These are phyloP conservation scores for Botrytis paeoniae DNA, from an alignment of 2,329 filamentous ascomycete species.

Conservation along the genomic window DNA sequence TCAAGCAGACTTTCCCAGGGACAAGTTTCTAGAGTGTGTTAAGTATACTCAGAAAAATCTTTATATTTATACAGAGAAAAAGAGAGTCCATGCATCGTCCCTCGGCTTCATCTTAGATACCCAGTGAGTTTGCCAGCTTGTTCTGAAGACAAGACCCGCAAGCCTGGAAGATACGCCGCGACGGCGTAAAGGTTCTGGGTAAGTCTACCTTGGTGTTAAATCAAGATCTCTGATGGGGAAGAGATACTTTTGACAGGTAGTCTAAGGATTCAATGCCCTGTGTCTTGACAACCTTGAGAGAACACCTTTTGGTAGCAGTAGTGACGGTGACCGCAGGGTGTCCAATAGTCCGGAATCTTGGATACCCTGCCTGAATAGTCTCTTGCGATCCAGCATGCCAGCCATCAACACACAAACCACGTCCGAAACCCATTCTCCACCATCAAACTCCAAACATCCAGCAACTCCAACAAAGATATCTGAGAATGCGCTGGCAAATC, in stretches of 20 bases:
- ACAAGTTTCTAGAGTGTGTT: not conserved
- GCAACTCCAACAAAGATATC: rapidly evolving
- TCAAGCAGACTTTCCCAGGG: not conserved
- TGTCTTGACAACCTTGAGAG: not conserved
- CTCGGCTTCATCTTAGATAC: not conserved
- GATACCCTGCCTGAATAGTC: not conserved
- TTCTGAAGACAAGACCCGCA: not conserved
- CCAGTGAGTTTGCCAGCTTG: not conserved
- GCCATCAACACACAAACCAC: not conserved
- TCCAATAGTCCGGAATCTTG: too few species aligned
- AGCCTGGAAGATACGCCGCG: too few species aligned
- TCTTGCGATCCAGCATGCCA: not conserved
- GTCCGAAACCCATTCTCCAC: not conserved
- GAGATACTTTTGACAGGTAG: not conserved
- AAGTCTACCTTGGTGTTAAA: not conserved
- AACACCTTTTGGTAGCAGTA: not conserved
- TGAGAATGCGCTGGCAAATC: not conserved
- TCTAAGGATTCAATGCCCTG: not conserved
- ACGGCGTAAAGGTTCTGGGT: not conserved
- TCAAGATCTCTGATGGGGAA: not conserved
- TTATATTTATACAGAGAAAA: not conserved
- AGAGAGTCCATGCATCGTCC: not conserved
- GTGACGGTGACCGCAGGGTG: too few species aligned
- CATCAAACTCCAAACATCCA: not conserved
- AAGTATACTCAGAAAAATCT: not conserved